Conservation (phyloP, 768 basidiomycete genomes). For the Pisolithus tinctorius region DNA sequence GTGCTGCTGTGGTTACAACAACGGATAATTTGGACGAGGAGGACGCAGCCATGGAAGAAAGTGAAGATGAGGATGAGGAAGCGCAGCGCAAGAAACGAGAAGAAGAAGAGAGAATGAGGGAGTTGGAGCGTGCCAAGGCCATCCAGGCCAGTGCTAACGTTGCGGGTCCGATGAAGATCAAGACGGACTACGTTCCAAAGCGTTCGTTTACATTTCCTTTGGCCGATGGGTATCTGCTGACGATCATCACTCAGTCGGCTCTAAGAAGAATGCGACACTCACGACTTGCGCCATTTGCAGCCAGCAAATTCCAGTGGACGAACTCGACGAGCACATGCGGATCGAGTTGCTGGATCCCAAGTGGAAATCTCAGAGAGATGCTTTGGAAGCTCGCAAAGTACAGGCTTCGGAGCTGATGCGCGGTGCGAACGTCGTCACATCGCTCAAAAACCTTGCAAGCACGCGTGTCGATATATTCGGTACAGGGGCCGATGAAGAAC, state of each 20-base stretch:
- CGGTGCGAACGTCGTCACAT: conserved; percentile 90
- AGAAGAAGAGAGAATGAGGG: conserved; percentile 63
- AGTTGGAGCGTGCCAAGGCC: conserved; percentile 70
- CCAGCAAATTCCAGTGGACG: conserved; percentile 94
- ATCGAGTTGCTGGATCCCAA: conserved; percentile 96
- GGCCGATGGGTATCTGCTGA: conserved; percentile 5
- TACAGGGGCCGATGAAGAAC: conserved; percentile 87
- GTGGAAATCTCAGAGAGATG: conserved; percentile 95
- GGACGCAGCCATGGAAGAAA: conserved; percentile 70
- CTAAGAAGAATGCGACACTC: conserved; percentile 55
- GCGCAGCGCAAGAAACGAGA: conserved; percentile 50
- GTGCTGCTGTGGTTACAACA: conserved; percentile 26
- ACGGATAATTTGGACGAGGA: conserved; percentile 36
- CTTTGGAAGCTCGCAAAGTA: conserved; percentile 81
- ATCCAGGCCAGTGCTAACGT: conserved; percentile 76
- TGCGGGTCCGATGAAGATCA: conserved; percentile 84
- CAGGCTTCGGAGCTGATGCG: conserved; percentile 83
- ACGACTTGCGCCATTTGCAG: conserved; percentile 91
- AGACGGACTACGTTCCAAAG: conserved; percentile 94
- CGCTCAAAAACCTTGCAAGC: conserved; percentile 86
- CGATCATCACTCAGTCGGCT: conserved; percentile 44
- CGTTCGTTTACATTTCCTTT: conserved; percentile 41
- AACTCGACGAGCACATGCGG: conserved; percentile 95
- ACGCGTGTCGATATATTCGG: conserved; percentile 98
- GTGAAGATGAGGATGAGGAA: conserved; percentile 77